These are phyloP conservation scores for Chalciporus sp. DNA, from an alignment of 1,284 basidiomycete genomes.

Conservation along the genomic window DNA sequence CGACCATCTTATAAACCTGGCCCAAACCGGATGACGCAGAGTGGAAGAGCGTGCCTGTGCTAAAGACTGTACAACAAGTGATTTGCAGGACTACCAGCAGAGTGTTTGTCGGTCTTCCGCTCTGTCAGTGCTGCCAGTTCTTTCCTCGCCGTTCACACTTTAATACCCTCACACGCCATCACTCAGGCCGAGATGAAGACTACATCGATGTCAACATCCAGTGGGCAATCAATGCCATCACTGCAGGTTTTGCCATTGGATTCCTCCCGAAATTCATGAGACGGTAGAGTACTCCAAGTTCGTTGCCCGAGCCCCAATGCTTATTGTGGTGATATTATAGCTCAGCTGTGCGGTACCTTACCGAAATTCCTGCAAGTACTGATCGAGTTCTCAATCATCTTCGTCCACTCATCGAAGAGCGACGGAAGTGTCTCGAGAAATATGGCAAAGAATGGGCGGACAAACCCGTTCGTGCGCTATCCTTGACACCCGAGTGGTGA, in stretches of 20 bases:
- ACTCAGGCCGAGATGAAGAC: conserved; percentile 42
- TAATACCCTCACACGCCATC: neutral
- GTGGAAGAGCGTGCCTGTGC: conserved; percentile 30
- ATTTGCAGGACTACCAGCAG: conserved; percentile 39
- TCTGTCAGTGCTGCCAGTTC: conserved; percentile 32
- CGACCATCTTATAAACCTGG: too few species aligned
- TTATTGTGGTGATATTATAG: neutral
- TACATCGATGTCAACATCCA: conserved; percentile 39
- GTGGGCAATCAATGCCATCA: conserved; percentile 35
- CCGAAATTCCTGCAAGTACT: neutral
- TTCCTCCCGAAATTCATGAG: conserved; percentile 42
- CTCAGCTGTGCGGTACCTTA: neutral
- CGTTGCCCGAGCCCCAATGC: rapidly evolving
- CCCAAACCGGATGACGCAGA: conserved; percentile 19
- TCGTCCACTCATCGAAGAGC: conserved; percentile 41
- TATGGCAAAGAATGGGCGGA: conserved; percentile 39
- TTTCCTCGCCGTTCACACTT: too few species aligned
- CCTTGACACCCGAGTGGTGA: neutral
- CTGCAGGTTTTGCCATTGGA: conserved; percentile 28
- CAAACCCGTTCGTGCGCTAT: conserved; percentile 37
- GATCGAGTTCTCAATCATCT: conserved; percentile 29
- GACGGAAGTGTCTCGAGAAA: conserved; percentile 32
- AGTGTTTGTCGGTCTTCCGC: conserved; percentile 42
- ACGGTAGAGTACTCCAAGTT: conserved; percentile 36
- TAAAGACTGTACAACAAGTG: conserved; percentile 24